Percentiles rank a stretch among this genome's conserved stretches.
Conservation (phyloP, 768 basidiomycete genomes). For the Lactarius deliciosus region DNA sequence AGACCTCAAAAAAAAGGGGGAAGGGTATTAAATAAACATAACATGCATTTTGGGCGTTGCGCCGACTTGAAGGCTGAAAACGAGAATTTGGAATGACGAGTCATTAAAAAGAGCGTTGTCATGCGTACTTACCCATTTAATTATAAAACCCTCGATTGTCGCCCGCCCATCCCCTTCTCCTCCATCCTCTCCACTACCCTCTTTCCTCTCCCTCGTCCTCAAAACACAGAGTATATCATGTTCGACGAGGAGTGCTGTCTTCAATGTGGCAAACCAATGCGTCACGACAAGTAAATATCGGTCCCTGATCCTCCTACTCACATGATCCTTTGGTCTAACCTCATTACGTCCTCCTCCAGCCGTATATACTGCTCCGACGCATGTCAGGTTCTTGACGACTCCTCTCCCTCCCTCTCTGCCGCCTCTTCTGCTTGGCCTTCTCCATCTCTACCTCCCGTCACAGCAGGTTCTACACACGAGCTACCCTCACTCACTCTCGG, state of each 20-base stretch:
- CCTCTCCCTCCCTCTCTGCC: conserved; percentile 31
- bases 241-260: conserved; percentile 35
- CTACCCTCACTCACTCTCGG: conserved; percentile 24
- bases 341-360: conserved; percentile 29
- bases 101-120: conserved; percentile 23
- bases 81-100: conserved; percentile 16
- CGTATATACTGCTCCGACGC: conserved; percentile 31
- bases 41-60: conserved; percentile 23
- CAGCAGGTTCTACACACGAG: conserved; percentile 13
- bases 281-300: conserved; percentile 26
- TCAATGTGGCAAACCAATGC: conserved; percentile 32
- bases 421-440: conserved; percentile 31
- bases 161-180: neutral
- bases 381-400: conserved; percentile 31
- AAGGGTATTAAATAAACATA: neutral
- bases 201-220: neutral
- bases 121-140: conserved; percentile 19
- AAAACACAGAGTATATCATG: conserved; percentile 24
- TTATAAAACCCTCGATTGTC: conserved; percentile 7
- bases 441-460: conserved; percentile 25
- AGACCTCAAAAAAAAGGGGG: conserved; percentile 4
- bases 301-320: conserved; percentile 18
- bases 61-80: conserved; percentile 2
- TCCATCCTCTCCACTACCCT: neutral
- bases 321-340: conserved; percentile 24